Evolutionary conservation across 306 rosid species (phyloP).

Genomic region (Cicer cuneatum): DNA sequence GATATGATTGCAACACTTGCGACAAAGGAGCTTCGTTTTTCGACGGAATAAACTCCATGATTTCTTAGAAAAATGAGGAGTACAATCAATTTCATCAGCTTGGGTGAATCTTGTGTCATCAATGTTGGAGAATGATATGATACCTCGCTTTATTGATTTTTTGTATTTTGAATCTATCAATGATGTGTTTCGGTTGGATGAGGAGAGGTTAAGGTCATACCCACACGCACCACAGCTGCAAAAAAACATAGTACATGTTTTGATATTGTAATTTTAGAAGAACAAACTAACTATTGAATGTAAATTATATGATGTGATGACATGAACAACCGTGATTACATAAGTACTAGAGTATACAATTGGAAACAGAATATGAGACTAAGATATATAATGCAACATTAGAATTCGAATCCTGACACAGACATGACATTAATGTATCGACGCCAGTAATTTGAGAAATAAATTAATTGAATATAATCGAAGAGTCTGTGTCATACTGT

Average conservation of each 20-base stretch:
- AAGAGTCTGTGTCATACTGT: no score
- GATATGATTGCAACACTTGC: slow-evolving; percentile 79
- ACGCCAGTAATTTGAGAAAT: no score
- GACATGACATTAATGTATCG: no score
- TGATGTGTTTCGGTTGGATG: slow-evolving; percentile 71
- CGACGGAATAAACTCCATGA: slow-evolving; percentile 80
- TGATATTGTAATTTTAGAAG: not conserved
- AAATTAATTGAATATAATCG: no score
- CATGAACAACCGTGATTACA: not conserved
- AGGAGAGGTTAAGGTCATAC: slow-evolving; percentile 80
- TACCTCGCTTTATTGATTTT: slow-evolving; percentile 84
- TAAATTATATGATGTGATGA: not conserved
- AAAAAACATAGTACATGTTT: not conserved
- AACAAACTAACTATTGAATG: not conserved
- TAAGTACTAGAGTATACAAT: not conserved
- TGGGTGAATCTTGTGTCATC: slow-evolving; percentile 80
- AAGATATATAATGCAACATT: not conserved
- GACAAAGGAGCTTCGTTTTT: slow-evolving; percentile 82
- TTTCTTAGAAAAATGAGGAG: slow-evolving; percentile 70
- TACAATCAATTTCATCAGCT: slow-evolving; percentile 74
- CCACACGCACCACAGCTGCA: slow-evolving; percentile 91
- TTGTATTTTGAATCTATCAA: slow-evolving; percentile 82
- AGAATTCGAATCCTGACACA: no score
- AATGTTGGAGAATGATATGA: slow-evolving; percentile 75
- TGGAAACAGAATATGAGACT: slow-evolving; percentile 12